Base-by-base conservation (phyloP, 2,329 filamentous ascomycete genomes). In the Diaporthe velutina region DNA sequence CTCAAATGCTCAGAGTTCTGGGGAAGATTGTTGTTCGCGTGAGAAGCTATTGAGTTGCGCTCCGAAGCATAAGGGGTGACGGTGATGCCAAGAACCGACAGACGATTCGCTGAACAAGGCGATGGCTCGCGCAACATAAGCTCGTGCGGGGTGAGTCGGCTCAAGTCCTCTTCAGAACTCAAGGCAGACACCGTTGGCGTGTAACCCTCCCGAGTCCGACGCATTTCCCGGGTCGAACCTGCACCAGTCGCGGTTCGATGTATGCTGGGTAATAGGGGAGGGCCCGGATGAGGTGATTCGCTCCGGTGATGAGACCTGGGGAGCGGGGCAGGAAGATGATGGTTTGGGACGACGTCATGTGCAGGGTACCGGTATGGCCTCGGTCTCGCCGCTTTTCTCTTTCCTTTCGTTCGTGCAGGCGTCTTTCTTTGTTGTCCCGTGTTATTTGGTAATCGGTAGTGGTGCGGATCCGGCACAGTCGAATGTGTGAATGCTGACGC, bases 361-460 rank as follows among this genome's bases (percentile, higher is more conserved):
- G 19, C 42, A 2, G 42, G n/a, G n/a, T n/a, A n/a, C n/a, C n/a
- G 42, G 17, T 22, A 45, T 45, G 48, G 48, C 9, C 7, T 50
- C 3, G 8, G 6, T 13, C 7, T 25, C 12, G 48, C 10, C 10
- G 1, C n/a, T n/a, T n/a, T 50, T 25, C n/a, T 50, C 0, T n/a
- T 1, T 25, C n/a, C 48, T 9, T 4, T 45, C 4, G 4, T 45
- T 4, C 13, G 12, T 22, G 0, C 42, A 4, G 5, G 0, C 12
- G 7, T 22, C 2, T 45, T 15, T 8, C 1, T 45, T 13, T 2
- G 12, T 22, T 13, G 42, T 15, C 42, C 13, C 42, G 42, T 1
- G 13, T 22, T 45, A 6, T 17, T 45, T 45, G 42, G 42, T 19
- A 17, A 45, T 22, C 15, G 42, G 42, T 8, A 6, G 15, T 45